Conservation (phyloP, 2,329 filamentous ascomycete species). For the Sarocladium strictum region DNA sequence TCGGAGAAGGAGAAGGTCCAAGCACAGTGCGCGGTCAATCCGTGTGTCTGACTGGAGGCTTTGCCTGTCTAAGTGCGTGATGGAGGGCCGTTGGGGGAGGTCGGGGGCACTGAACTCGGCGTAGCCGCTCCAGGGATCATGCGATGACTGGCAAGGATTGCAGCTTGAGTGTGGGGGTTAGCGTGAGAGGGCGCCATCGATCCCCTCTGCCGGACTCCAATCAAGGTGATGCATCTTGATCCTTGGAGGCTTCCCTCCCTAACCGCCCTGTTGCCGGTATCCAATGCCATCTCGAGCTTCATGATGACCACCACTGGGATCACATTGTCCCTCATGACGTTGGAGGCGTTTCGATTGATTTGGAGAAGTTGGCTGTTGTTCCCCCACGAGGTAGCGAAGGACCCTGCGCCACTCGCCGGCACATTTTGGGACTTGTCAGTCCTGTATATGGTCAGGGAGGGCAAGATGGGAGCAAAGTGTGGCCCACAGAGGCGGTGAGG, state of each 20-base stretch:
- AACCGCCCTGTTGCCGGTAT: not conserved
- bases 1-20: not conserved
- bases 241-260: not conserved
- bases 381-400: not conserved
- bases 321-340: not conserved
- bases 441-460: not conserved
- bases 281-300: not conserved
- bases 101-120: not conserved
- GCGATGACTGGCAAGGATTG: not conserved
- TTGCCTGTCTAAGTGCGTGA: not conserved
- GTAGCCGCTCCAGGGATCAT: not conserved
- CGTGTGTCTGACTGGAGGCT: not conserved
- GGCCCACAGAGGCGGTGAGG: not conserved
- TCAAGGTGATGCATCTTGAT: not conserved
- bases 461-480: not conserved
- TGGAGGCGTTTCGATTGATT: not conserved
- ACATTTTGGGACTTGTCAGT: not conserved
- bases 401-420: slow-evolving; percentile 4
- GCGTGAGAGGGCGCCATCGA: slow-evolving; percentile 7
- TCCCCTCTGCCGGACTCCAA: slow-evolving; percentile 3
- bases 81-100: slow-evolving; percentile 7
- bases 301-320: not conserved
- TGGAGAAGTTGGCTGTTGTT: not conserved
- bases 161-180: slow-evolving; percentile 7
- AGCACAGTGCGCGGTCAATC: not conserved